A percentile compares a stretch with the other conserved stretches of the same genome.
These are phyloP conservation scores for Mucuna pruriens DNA, from an alignment of 306 rosid genomes.

Conservation along the genomic window DNA sequence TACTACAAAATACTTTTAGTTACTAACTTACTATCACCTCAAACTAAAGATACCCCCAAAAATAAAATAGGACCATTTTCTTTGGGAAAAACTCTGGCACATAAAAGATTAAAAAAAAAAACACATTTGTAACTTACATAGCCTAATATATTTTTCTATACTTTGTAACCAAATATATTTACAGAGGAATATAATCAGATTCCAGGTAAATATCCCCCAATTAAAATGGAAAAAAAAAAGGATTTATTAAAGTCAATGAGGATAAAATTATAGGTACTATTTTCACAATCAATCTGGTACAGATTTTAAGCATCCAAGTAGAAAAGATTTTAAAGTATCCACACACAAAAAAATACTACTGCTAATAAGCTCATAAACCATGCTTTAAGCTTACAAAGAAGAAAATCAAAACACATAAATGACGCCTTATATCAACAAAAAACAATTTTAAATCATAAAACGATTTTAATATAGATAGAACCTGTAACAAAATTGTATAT, in stretches of 20 bases:
- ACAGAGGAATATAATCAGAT: not conserved
- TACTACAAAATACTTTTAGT: not conserved
- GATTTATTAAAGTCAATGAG: not conserved
- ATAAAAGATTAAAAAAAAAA: not conserved
- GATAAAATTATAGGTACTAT: not conserved
- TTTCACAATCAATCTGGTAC: not conserved
- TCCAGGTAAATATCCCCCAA: not conserved
- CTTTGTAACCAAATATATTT: not conserved
- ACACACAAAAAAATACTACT: not conserved
- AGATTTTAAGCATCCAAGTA: too few relatives aligned
- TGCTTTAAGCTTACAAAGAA: not conserved
- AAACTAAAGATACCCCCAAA: not conserved
- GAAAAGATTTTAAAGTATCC: not conserved
- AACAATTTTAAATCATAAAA: not conserved
- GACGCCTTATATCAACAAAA: not conserved
- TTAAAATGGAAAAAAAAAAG: not conserved
- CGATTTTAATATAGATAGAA: not conserved
- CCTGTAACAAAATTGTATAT: not conserved
- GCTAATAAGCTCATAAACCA: not conserved
- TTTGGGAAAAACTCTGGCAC: too few relatives aligned
- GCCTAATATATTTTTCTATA: not conserved
- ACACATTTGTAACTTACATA: not conserved
- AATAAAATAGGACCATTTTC: not conserved
- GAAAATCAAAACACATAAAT: not conserved
- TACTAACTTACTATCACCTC: not conserved